Base-by-base conservation (phyloP, 2,329 filamentous ascomycete species). In the Alternaria sp. region DNA sequence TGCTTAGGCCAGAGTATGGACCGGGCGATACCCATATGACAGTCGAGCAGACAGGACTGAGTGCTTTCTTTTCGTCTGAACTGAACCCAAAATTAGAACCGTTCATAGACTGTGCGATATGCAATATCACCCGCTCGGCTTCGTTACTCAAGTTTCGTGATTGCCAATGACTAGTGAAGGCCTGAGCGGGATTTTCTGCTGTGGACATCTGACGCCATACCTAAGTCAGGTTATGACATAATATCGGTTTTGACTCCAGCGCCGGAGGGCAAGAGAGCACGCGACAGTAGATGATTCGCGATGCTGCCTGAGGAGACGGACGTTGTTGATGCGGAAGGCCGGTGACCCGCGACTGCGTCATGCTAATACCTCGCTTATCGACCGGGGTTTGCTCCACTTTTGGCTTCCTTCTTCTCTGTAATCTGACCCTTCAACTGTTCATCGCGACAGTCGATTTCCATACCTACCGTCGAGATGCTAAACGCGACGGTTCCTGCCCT, bases 1-100 rank as follows among this genome's bases (percentile, higher is more conserved):
- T 81, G 79, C 65, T 58, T 79, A 63, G 78, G 77, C 16, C 81
- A 83, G 67, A 75, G 74, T 27, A 63, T 83, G 51, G 81, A 82
- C 69, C 62, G 68, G 41, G 65, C 63, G 25, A 71, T 74, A 43
- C 68, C 71, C n/a, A 22, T 40, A 20, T 63, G 34, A 60, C n/a
- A 11, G 0, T 32, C n/a, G 44, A 49, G 34, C 25, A 27, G 9
- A n/a, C 32, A 49, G 32, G 16, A 27, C 34, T 20, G 32, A 52
- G n/a, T 6, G 7, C 36, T 9, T 41, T 2, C 32, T 20, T 14
- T 41, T 27, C 14, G 5, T n/a, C 32, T 50, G 20, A 4, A 36
- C 20, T 50, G 20, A 1, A 6, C 16, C 22, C 46, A 36, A n/a
- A 27, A 50, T n/a, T 50, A 50, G 20, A 25, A 38, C 10, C 46